phyloP scores from a whole-genome alignment of 257 asterid genomes.

The Solanum appendiculatum region DNA sequence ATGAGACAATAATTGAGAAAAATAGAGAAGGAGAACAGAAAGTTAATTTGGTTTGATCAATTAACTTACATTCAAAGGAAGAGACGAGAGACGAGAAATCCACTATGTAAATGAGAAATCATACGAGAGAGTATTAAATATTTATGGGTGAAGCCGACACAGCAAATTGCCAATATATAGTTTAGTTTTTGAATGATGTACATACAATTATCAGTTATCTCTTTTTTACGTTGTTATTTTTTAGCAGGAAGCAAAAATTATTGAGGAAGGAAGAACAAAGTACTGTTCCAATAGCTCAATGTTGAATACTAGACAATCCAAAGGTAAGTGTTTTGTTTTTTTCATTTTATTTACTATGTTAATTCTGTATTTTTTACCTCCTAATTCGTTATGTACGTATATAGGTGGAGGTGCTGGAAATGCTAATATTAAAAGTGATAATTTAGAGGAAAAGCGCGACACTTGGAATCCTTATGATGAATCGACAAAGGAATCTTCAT shows the following conservation, averaged over 20 bases:
- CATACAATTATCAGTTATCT: neutral
- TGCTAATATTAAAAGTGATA: neutral
- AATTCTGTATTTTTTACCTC: neutral
- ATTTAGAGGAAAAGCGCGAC: neutral
- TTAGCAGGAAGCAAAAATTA: neutral
- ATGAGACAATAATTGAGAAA: neutral
- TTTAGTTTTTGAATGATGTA: neutral
- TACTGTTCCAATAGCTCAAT: neutral
- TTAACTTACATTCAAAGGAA: neutral
- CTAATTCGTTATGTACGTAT: neutral
- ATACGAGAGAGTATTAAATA: neutral
- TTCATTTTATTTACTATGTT: neutral
- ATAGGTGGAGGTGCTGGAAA: neutral
- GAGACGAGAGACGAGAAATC: neutral
- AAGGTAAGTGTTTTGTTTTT: neutral
- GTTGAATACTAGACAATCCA: neutral
- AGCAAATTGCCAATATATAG: neutral
- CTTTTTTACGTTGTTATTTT: neutral
- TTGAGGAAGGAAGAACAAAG: neutral
- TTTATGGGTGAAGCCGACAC: neutral
- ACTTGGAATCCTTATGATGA: neutral
- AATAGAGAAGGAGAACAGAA: neutral
- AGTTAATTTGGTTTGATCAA: neutral
- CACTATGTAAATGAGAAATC: neutral
- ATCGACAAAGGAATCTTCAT: neutral